A percentile compares a stretch with the other conserved stretches of the same genome.
phyloP scores from a whole-genome alignment of 805 yeast genomes.

The Candida sphagnicola region DNA sequence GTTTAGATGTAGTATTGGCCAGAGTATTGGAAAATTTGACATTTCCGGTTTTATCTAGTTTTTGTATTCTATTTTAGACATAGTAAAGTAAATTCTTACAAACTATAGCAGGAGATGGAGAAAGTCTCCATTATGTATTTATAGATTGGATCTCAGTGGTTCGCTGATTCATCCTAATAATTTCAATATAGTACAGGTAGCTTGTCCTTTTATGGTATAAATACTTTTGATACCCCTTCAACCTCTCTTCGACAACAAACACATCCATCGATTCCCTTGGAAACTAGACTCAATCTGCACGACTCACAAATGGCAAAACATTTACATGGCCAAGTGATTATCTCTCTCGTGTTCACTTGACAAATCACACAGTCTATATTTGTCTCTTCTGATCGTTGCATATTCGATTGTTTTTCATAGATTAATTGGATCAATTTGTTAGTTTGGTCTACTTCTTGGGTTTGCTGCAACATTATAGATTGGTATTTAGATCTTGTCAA shows the following conservation, averaged over 20 bases:
- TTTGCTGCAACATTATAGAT: not conserved
- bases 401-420: constrained; percentile 12
- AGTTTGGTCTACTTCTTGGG: constrained; percentile 11
- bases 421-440: constrained; percentile 18
- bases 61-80: too few relatives aligned
- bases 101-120: too few relatives aligned
- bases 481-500: constrained; percentile 33
- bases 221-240: constrained; percentile 59
- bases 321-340: constrained; percentile 89
- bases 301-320: constrained; percentile 86
- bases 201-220: constrained; percentile 54
- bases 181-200: too few relatives aligned
- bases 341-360: constrained; percentile 65
- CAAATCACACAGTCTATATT: constrained; percentile 70
- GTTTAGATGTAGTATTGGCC: too few relatives aligned
- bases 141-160: too few relatives aligned
- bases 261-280: constrained; percentile 72
- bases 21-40: too few relatives aligned
- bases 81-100: too few relatives aligned
- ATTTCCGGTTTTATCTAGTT: too few relatives aligned
- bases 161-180: too few relatives aligned
- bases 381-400: constrained; percentile 11
- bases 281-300: constrained; percentile 70
- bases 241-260: constrained; percentile 81
- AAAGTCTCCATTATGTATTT: too few relatives aligned